Evolutionary conservation across 208 protist genomes (phyloP).

Genomic region (Wallacemonas sp.): DNA sequence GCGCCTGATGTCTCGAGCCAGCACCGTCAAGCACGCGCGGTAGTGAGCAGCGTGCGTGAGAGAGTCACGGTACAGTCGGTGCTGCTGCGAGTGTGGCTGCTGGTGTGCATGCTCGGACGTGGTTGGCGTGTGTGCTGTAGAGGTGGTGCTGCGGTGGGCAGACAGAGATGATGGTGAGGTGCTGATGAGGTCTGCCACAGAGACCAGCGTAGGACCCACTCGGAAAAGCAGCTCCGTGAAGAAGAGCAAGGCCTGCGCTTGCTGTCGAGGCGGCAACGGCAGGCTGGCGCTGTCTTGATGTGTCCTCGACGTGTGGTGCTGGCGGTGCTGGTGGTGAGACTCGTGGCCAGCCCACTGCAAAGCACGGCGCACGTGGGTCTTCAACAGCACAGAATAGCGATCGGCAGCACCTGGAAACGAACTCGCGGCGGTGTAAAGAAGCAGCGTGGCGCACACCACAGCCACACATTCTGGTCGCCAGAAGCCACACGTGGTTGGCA

Average conservation of each 20-base stretch:
- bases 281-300: too few species aligned
- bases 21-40: too few species aligned
- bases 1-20: background rate
- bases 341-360: background rate
- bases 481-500: background rate
- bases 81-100: too few species aligned
- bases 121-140: background rate
- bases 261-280: background rate
- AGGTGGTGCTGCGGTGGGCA: too few species aligned
- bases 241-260: background rate
- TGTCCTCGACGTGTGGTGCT: background rate
- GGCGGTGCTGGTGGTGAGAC: background rate
- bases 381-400: background rate
- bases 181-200: background rate
- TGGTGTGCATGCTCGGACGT: too few species aligned
- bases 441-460: background rate
- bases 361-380: background rate
- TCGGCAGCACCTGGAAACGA: background rate
- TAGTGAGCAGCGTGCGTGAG: too few species aligned
- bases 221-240: constrained; percentile 4
- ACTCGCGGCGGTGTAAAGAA: background rate
- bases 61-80: too few species aligned
- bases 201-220: background rate
- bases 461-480: background rate
- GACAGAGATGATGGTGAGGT: background rate